These are phyloP conservation scores for Polytrichum formosum DNA, from an alignment of 225 moss, liverwort and hornwort species.

Conservation along the genomic window DNA sequence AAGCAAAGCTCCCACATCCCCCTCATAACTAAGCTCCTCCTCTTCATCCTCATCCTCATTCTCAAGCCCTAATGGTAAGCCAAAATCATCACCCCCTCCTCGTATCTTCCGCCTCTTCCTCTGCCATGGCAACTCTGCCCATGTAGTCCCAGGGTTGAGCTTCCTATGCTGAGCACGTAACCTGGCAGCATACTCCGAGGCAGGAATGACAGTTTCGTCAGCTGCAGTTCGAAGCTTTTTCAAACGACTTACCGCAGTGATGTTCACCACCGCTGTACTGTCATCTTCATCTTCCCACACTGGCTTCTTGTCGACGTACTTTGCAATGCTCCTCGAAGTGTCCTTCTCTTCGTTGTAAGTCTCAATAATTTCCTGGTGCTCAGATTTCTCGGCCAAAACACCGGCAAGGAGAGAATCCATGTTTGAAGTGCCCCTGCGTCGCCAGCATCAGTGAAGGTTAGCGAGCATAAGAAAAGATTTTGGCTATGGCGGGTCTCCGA, in stretches of 20 bases:
- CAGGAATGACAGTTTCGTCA: constrained; percentile 61
- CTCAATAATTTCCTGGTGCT: neutral
- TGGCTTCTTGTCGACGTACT: constrained; percentile 29
- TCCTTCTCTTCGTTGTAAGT: no score
- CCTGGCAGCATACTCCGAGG: constrained; percentile 65
- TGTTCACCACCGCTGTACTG: constrained; percentile 47
- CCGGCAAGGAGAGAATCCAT: constrained; percentile 1
- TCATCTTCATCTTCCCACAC: constrained; percentile 93
- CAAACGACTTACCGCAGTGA: constrained; percentile 63
- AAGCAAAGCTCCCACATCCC: constrained; percentile 26
- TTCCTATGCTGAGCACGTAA: constrained; percentile 78
- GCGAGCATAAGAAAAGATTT: neutral
- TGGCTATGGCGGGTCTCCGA: no score
- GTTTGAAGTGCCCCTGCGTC: neutral
- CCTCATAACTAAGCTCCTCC: constrained; percentile 16
- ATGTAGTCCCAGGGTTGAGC: constrained; percentile 67
- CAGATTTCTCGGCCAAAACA: neutral
- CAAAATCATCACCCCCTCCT: constrained; percentile 24
- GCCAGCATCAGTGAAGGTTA: neutral
- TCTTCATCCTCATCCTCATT: constrained; percentile 26
- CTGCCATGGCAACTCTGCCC: constrained; percentile 88
- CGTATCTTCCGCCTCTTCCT: constrained; percentile 37
- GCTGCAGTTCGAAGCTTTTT: constrained; percentile 67
- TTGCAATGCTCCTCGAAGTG: neutral
- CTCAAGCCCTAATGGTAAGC: constrained; percentile 54